Evolutionary conservation across 2,329 filamentous ascomycete species (phyloP).

Genomic region (Sarocladiaceae sp.): DNA sequence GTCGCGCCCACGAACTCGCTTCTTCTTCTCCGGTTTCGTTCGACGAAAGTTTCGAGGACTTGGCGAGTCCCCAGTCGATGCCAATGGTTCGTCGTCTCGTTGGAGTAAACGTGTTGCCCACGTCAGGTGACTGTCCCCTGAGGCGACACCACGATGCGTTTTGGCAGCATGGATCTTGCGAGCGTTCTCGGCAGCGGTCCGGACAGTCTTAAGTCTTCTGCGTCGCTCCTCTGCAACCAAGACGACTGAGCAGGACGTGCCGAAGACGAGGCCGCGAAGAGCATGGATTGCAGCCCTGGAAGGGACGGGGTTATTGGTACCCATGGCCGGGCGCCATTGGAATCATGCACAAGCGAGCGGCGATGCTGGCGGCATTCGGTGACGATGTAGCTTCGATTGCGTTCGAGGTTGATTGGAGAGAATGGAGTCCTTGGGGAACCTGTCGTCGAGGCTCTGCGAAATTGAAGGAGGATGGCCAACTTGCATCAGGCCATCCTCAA

Average conservation of each 20-base stretch:
- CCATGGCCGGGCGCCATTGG: conserved; percentile 32
- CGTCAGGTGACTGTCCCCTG: conserved; percentile 20
- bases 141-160: conserved; percentile 23
- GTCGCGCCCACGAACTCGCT: neutral
- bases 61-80: neutral
- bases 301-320: conserved; percentile 43
- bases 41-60: conserved; percentile 6
- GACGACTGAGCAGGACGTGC: conserved; percentile 53
- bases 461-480: neutral
- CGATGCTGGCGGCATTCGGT: too few species aligned
- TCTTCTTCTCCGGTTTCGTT: neutral
- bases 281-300: conserved; percentile 53
- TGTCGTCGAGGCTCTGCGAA: neutral
- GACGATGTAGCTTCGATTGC: conserved; percentile 6
- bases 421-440: too few species aligned
- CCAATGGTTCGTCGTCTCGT: neutral
- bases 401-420: neutral
- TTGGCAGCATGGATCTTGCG: conserved; percentile 42
- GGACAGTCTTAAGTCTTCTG: conserved; percentile 47
- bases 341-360: too few species aligned
- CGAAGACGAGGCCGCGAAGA: conserved; percentile 51
- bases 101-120: conserved; percentile 16
- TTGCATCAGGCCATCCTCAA: conserved; percentile 5
- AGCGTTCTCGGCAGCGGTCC: conserved; percentile 48
- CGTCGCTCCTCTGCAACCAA: conserved; percentile 53